Evolutionary conservation across 1,284 basidiomycete genomes (phyloP), one percentile per base, ranked within the genome.

Genomic region (Ceratobasidium sp.): DNA sequence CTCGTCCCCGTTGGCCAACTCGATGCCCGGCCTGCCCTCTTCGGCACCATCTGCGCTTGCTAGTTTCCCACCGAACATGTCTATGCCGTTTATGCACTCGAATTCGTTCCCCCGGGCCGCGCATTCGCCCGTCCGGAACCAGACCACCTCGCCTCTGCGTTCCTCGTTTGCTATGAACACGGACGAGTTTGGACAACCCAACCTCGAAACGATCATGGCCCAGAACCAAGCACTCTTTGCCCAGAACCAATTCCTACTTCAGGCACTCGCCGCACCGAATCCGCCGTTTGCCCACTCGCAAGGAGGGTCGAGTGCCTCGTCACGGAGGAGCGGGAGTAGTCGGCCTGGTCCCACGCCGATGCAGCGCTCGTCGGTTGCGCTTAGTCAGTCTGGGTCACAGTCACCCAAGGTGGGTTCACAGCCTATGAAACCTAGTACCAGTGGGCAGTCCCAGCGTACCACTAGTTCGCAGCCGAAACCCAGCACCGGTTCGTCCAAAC

Each of bases 281-380:
- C 60, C 60, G 34, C 31, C 49, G 15, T 64, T 64, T 31, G 60
- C 60, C 8, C 47, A 52, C 35, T 29, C 60, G 12, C n/a, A n/a
- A n/a, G 35, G 60, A n/a, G 47, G 47, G 6, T 47, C 45, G 22
- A 64, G 60, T 29, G 29, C 43, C 12, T 62, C 57, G 12, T 34
- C 10, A 15, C 29, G n/a, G 32, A 35, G 27, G 10, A 54, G 27
- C 7, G 12, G 12, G 32, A 12, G 52, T 29, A 34, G 57, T 29
- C 20, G 60, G 25, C 62, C 62, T 3, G 62, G 62, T 10, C 62
- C 62, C 17, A 42, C 50, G 20, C 62, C 62, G 0, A 54, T 65
- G 34, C 62, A 65, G 29, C 10, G 5, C 25, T 22, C 27, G 53
- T 35, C 1, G 31, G 20, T 58, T 40, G 38, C 1, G 56, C 43